Base-by-base conservation (phyloP, 768 basidiomycete species). In the Pleurotus ostreatus region DNA sequence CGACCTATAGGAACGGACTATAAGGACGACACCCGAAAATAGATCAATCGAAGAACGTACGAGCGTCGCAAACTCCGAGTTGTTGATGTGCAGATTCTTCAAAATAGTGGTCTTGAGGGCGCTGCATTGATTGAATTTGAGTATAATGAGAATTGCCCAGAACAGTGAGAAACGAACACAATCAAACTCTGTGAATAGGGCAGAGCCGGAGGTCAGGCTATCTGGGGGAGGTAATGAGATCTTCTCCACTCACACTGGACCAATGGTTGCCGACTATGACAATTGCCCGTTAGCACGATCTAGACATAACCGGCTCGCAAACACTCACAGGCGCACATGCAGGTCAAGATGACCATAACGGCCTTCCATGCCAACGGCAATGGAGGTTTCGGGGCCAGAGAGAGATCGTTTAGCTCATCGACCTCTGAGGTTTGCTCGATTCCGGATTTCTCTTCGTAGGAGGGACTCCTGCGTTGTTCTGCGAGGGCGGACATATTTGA, bases 51-150 rank as follows among this genome's bases (percentile, higher is more conserved):
- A 34, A 30, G 13, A 20, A 49, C 46, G n/a, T 56, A 75, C 73
- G 58, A 76, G 59, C 16, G 74, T 75, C 8, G 75, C 73, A 57
- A 76, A 76, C 55, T 75, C 65, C 2, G 75, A 74, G 60, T 76
- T 75, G 62, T 76, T 76, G 63, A 76, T 74, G 26, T 74, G 59
- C 1, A 70, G 66, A 59, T 74, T 68, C 38, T 71, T 71, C 55
- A 74, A 72, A 62, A 76, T 75, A 6, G 74, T 76, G 6, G 74
- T 75, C 61, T 74, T 76, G 55, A 73, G 59, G 2, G 75, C 63
- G 20, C 73, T 74, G 49, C 1, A 57, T 34, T 11, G 30, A 34
- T 34, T 11, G 30, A 12, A 8, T 34, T 12, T 13, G 15, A 54
- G 8, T 55, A 38, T 46, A 48, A 16, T 39, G 46, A 43, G 39